These are phyloP conservation scores for Phytophthora cryptogea DNA, from an alignment of 352 stramenopile species.

Conservation along the genomic window DNA sequence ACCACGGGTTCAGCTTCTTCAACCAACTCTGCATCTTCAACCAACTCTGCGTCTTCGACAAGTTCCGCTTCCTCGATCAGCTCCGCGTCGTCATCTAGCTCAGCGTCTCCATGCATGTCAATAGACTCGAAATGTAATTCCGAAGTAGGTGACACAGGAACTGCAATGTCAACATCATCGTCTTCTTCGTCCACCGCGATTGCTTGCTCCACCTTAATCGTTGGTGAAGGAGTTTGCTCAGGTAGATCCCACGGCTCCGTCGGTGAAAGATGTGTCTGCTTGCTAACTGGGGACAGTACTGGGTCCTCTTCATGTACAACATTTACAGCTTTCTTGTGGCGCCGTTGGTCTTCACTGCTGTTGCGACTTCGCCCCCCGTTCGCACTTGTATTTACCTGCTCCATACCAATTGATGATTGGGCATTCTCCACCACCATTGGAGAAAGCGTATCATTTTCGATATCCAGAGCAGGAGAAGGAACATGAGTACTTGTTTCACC, in stretches of 20 bases:
- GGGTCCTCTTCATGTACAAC: slow-evolving; percentile 24
- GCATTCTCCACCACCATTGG: slow-evolving; percentile 9
- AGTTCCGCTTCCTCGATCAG: slow-evolving; percentile 15
- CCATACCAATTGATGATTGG: slow-evolving; percentile 12
- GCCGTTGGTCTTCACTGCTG: slow-evolving; percentile 29
- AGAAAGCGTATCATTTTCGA: slow-evolving; percentile 13
- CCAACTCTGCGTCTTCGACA: slow-evolving; percentile 15
- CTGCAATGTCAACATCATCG: slow-evolving; percentile 21
- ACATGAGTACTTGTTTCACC: slow-evolving; percentile 8
- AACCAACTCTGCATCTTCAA: slow-evolving; percentile 18
- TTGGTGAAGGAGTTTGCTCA: slow-evolving; percentile 32
- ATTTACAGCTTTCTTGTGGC: slow-evolving; percentile 12
- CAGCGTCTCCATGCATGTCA: slow-evolving; percentile 20
- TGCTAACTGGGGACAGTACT: slow-evolving; percentile 27
- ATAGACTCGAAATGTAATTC: slow-evolving; percentile 14
- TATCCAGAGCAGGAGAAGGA: slow-evolving; percentile 7
- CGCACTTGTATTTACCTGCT: slow-evolving; percentile 6
- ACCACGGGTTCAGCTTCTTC: slow-evolving; percentile 17
- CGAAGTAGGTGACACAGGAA: slow-evolving; percentile 15
- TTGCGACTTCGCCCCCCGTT: slow-evolving; percentile 32
- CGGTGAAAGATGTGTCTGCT: slow-evolving; percentile 32
- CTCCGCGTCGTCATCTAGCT: slow-evolving; percentile 21
- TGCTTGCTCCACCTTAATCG: slow-evolving; percentile 14
- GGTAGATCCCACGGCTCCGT: slow-evolving; percentile 40
- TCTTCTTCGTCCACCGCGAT: slow-evolving; percentile 18